Evolutionary conservation across 2,329 filamentous ascomycete species (phyloP).

Genomic region (Phoma sp.): DNA sequence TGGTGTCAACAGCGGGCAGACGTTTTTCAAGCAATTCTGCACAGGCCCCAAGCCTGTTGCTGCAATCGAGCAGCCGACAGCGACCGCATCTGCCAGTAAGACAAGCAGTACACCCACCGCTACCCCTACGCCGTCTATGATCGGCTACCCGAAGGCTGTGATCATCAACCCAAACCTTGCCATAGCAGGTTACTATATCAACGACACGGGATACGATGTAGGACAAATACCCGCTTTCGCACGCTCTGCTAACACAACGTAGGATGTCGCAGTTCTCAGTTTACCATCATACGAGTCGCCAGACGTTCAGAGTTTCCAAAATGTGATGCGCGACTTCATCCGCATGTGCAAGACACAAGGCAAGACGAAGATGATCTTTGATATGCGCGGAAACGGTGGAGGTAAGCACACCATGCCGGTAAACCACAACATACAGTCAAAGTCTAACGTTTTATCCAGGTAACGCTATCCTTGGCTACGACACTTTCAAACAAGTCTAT

Average conservation of each 20-base stretch:
- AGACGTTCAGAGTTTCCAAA: slow-evolving; percentile 46
- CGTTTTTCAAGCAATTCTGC: slow-evolving; percentile 52
- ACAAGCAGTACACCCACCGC: slow-evolving; percentile 23
- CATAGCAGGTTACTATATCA: slow-evolving; percentile 56
- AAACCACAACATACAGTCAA: not conserved
- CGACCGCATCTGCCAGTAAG: slow-evolving; percentile 19
- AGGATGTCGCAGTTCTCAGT: slow-evolving; percentile 56
- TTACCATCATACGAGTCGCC: slow-evolving; percentile 50
- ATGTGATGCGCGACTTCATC: slow-evolving; percentile 55
- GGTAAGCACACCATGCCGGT: not conserved
- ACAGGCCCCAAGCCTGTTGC: slow-evolving; percentile 30
- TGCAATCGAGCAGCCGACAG: slow-evolving; percentile 19
- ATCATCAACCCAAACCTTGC: slow-evolving; percentile 44
- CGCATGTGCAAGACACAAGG: slow-evolving; percentile 52
- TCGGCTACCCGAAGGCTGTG: slow-evolving; percentile 49
- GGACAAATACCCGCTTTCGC: slow-evolving; percentile 17
- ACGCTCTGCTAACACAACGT: slow-evolving; percentile 45
- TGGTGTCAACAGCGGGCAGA: slow-evolving; percentile 47
- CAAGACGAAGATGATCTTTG: slow-evolving; percentile 69
- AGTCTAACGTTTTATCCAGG: slow-evolving; percentile 47
- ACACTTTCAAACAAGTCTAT: slow-evolving; percentile 62
- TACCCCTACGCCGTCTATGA: slow-evolving; percentile 36
- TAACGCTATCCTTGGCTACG: slow-evolving; percentile 48
- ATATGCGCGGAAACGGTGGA: slow-evolving; percentile 67
- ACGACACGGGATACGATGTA: slow-evolving; percentile 48